Conservation (phyloP, 208 protist species). For the Wallacemonas sp. region DNA sequence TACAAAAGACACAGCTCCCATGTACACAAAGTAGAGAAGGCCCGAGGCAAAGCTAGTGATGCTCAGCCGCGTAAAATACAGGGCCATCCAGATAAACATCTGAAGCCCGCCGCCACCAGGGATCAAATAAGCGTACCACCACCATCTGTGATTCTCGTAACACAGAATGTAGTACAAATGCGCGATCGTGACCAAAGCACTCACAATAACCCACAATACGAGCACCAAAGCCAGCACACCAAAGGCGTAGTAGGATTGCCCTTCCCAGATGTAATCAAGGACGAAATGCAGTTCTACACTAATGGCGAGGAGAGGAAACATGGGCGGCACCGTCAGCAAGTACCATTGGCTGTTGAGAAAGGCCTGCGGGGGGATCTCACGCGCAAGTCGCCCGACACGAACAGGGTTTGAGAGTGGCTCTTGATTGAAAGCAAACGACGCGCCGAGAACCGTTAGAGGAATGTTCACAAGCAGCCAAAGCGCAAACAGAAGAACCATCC, state of each 20-base stretch:
- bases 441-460: conserved; percentile 95
- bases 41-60: conserved; percentile 70
- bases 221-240: conserved; percentile 97
- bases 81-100: conserved; percentile 92
- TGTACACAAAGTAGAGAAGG: conserved; percentile 91
- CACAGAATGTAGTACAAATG: conserved; percentile 98
- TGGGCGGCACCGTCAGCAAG: conserved; percentile 53
- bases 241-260: conserved; percentile 98
- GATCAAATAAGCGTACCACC: conserved; percentile 96
- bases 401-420: conserved; percentile 81
- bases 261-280: conserved; percentile 92
- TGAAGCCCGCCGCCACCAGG: conserved; percentile 90
- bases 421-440: conserved; percentile 95
- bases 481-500: conserved; percentile 55
- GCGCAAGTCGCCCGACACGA: conserved; percentile 94
- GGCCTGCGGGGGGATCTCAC: conserved; percentile 93
- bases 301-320: conserved; percentile 96
- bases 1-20: conserved; percentile 67
- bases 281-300: conserved; percentile 99
- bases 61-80: conserved; percentile 88
- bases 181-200: conserved; percentile 96
- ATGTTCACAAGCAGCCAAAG: conserved; percentile 94
- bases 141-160: conserved; percentile 98
- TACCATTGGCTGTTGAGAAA: conserved; percentile 63
- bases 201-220: conserved; percentile 95